Percentiles rank a stretch among this genome's conserved stretches.
Evolutionary conservation across 2,329 filamentous ascomycete genomes (phyloP).

Genomic region (Diaporthe helianthi): DNA sequence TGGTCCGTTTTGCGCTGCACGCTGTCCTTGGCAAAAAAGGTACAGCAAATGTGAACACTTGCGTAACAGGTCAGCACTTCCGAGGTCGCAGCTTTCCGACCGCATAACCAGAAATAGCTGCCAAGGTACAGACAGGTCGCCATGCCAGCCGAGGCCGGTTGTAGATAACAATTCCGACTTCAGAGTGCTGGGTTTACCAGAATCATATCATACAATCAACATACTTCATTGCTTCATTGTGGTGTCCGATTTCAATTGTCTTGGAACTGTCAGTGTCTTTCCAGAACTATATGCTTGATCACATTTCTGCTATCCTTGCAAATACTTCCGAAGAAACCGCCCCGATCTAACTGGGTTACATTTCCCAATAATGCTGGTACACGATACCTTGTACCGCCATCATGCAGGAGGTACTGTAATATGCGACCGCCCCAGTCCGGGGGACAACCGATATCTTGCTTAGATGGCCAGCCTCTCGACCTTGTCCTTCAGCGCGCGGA

Average conservation of each 20-base stretch:
- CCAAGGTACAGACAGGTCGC: not conserved
- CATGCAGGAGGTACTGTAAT: not conserved
- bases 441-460: conserved; percentile 39
- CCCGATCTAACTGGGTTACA: not conserved
- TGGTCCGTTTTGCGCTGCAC: not conserved
- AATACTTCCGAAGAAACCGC: not conserved
- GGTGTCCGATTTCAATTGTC: not conserved
- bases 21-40: no score
- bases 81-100: not conserved
- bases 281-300: conserved; percentile 3
- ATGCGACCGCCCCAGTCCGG: not conserved
- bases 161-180: not conserved
- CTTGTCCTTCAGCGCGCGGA: conserved; percentile 89
- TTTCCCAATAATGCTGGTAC: not conserved
- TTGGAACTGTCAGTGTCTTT: not conserved
- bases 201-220: not conserved
- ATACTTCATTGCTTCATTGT: not conserved
- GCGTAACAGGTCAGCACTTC: not conserved
- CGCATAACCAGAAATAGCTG: not conserved
- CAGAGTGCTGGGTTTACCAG: not conserved
- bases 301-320: not conserved
- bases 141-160: not conserved
- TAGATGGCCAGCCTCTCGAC: conserved; percentile 95
- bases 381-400: not conserved
- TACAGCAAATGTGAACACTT: no score